These are phyloP conservation scores for Collybia mongolica DNA, from an alignment of 768 basidiomycete genomes.

Conservation along the genomic window DNA sequence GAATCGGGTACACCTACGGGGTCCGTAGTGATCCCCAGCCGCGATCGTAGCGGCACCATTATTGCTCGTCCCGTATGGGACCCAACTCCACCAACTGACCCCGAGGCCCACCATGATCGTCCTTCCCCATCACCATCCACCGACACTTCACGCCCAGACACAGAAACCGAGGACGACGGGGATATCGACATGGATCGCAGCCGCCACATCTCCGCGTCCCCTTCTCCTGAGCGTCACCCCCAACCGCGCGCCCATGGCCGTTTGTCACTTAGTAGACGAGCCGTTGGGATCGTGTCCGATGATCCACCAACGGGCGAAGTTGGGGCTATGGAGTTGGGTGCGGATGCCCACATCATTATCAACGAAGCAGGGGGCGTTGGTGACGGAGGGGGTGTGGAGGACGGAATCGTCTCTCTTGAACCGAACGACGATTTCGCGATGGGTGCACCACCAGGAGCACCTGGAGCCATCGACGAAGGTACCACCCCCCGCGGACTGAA, in stretches of 20 bases:
- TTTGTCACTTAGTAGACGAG: slow-evolving; percentile 18
- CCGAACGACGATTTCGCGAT: slow-evolving; percentile 88
- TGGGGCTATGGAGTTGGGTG: slow-evolving; percentile 16
- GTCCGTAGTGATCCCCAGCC: slow-evolving; percentile 53
- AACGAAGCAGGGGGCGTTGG: slow-evolving; percentile 28
- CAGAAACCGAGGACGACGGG: slow-evolving; percentile 75
- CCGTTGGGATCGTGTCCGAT: slow-evolving; percentile 42
- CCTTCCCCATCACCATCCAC: slow-evolving; percentile 39
- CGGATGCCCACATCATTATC: slow-evolving; percentile 45
- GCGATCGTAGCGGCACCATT: slow-evolving; percentile 77
- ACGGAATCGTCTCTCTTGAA: slow-evolving; percentile 74
- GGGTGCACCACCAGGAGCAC: slow-evolving; percentile 88
- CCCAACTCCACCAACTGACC: slow-evolving; percentile 16
- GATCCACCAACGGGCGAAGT: slow-evolving; percentile 25
- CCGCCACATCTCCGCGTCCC: slow-evolving; percentile 24
- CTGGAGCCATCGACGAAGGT: slow-evolving; percentile 60
- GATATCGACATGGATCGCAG: slow-evolving; percentile 36
- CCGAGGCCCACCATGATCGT: not conserved
- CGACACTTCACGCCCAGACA: slow-evolving; percentile 60
- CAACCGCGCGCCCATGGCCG: slow-evolving; percentile 17
- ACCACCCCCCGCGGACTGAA: slow-evolving; percentile 20
- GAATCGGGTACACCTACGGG: slow-evolving; percentile 61
- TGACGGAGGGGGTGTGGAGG: slow-evolving; percentile 57
- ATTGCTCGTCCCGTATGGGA: slow-evolving; percentile 69
- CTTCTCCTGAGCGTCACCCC: slow-evolving; percentile 28